These are phyloP conservation scores for Diplodia corticola DNA, from an alignment of 2,329 filamentous ascomycete species.

Conservation along the genomic window DNA sequence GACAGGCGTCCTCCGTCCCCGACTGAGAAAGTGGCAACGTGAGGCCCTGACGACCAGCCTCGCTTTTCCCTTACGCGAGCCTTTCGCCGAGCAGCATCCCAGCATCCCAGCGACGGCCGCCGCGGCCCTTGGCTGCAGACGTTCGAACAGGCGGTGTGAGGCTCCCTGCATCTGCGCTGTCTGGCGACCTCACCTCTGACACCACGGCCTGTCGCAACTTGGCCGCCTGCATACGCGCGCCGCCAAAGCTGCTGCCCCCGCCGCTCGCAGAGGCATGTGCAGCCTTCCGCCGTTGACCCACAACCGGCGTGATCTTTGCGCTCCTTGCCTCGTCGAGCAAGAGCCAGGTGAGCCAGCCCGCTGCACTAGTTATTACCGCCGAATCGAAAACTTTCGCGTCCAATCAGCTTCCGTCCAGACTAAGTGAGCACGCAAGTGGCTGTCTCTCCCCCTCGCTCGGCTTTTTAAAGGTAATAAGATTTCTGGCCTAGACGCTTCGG, in stretches of 20 bases:
- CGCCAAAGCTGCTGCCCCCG: constrained; percentile 1
- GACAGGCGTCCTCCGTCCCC: constrained; percentile 1
- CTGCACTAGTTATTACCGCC: constrained; percentile 8
- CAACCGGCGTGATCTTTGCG: constrained; percentile 13
- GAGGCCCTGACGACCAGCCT: constrained; percentile 4
- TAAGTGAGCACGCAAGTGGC: constrained; percentile 20
- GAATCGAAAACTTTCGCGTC: constrained; percentile 13
- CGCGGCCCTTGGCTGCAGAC: constrained; percentile 10
- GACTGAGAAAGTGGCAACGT: constrained; percentile 8
- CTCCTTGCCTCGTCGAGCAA: constrained; percentile 6
- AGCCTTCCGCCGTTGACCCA: constrained; percentile 10
- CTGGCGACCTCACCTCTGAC: constrained; percentile 8
- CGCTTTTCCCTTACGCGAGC: constrained; percentile 2
- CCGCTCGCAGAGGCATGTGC: constrained; percentile 16
- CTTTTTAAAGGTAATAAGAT: constrained; percentile 5
- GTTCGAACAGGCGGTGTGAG: constrained; percentile 21
- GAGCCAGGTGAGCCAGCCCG: not conserved
- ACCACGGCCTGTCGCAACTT: constrained; percentile 5
- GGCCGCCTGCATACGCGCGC: constrained; percentile 12
- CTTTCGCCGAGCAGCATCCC: not conserved
- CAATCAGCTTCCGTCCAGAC: constrained; percentile 10
- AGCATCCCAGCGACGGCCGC: constrained; percentile 4
- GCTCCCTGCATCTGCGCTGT: constrained; percentile 18
- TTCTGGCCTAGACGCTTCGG: constrained; percentile 12
- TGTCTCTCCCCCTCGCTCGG: constrained; percentile 2